Evolutionary conservation across 192 early-diverging fungal species (phyloP), one percentile per base, ranked within the genome.

Genomic region (Linnemannia elongata): DNA sequence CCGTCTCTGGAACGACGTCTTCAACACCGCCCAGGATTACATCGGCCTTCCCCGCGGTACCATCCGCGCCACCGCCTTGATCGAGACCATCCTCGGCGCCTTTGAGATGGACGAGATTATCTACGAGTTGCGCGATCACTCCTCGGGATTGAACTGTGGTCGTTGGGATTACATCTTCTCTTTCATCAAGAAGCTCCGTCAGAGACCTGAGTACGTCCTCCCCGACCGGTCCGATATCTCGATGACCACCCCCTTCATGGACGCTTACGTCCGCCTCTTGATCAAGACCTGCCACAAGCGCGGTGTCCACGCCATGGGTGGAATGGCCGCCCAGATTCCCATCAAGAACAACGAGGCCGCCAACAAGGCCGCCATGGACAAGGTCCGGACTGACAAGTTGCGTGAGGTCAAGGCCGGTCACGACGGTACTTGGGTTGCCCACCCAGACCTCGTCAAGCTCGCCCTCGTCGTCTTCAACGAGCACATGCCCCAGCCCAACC

Each of bases 91-190:
- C 88, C 89, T 97, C 47, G 98, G 97, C 5, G 94, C 97, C 36
- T 99, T 96, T 89, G 97, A 99, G 90, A 99, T 99, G 98, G 98
- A 99, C 81, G 98, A 99, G 90, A 98, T 99, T 88, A 99, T 99
- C 90, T 99, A 97, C 80, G 98, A 99, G 93, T 93, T 99, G 71
- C 97, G 98, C 90, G 95, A 99, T 38, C 98, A 99, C 93, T 99
- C 98, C 49, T 95, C 97, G 36, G 98, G 98, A 17, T 94, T 99
- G 74, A 99, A 99, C 97, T 99, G 98, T 92, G 98, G 98, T 60
- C 94, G 98, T 72, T 99, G 98, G 98, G 98, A 99, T 92, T 99
- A 99, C 93, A 99, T 99, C 90, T 99, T 99, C 91, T 96, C 95
- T n/a, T 95, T 96, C 88, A 99, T 99, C 92, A 99, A 99, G 92